Evolutionary conservation across 2,329 filamentous ascomycete genomes (phyloP).

Genomic region (Emergomyces africanus): DNA sequence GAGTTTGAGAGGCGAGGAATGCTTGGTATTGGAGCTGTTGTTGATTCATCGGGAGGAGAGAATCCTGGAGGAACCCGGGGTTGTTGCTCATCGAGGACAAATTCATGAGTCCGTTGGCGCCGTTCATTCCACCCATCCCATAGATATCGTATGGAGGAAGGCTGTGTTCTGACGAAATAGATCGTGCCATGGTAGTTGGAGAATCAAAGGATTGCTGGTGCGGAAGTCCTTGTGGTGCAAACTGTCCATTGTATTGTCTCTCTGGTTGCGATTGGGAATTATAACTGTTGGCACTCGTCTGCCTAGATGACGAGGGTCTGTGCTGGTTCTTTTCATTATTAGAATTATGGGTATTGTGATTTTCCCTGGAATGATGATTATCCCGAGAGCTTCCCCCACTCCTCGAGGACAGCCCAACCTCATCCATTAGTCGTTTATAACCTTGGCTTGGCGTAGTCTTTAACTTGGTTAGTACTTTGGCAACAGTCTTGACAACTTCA

Average conservation of each 20-base stretch:
- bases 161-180: conserved; percentile 24
- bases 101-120: conserved; percentile 15
- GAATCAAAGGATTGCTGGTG: conserved; percentile 22
- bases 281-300: conserved; percentile 23
- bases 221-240: conserved; percentile 22
- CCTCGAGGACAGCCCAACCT: conserved; percentile 68
- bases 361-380: conserved; percentile 27
- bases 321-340: conserved; percentile 30
- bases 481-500: conserved; percentile 85
- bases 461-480: conserved; percentile 73
- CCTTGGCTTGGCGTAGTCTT: conserved; percentile 91
- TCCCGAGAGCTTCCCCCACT: conserved; percentile 23
- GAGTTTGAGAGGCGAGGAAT: conserved; percentile 36
- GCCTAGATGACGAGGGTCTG: conserved; percentile 28
- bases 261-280: conserved; percentile 26
- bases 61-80: conserved; percentile 26
- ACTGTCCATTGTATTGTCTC: conserved; percentile 31
- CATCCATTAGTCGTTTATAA: conserved; percentile 98
- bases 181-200: conserved; percentile 17
- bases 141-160: conserved; percentile 28
- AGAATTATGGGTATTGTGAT: conserved; percentile 19
- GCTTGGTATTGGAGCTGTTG: conserved; percentile 47
- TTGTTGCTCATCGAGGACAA: conserved; percentile 4
- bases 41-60: conserved; percentile 30
- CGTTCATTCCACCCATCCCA: conserved; percentile 22